phyloP scores from a whole-genome alignment of 768 basidiomycete genomes.

The Hydnum rufescens region DNA sequence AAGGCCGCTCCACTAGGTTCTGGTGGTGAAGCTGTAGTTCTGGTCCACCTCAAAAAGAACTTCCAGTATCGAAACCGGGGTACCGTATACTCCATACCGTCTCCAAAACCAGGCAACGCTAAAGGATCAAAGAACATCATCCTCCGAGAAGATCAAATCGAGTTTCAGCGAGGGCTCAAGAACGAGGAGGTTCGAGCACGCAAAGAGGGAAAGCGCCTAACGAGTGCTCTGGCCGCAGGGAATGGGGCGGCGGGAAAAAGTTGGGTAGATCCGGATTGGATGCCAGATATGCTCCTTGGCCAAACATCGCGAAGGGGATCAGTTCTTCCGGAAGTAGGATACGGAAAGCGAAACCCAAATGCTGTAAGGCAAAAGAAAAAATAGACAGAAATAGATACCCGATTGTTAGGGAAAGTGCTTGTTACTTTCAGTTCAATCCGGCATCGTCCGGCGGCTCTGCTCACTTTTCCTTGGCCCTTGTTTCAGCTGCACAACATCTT shows the following conservation, averaged over 20 bases:
- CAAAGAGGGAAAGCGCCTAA: conserved; percentile 59
- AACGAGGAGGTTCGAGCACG: conserved; percentile 48
- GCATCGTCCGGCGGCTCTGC: not conserved
- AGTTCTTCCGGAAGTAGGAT: conserved; percentile 64
- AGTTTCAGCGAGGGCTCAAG: conserved; percentile 70
- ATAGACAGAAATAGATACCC: conserved; percentile 1
- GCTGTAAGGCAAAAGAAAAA: conserved; percentile 35
- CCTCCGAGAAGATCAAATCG: conserved; percentile 78
- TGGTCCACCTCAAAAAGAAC: conserved; percentile 86
- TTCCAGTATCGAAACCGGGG: conserved; percentile 88
- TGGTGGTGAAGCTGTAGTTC: conserved; percentile 40
- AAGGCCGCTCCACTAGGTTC: conserved; percentile 30
- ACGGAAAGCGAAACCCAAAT: conserved; percentile 82
- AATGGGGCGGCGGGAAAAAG: conserved; percentile 24
- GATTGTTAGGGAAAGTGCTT: no score
- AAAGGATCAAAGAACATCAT: conserved; percentile 58
- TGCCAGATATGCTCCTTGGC: conserved; percentile 56
- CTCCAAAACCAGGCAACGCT: conserved; percentile 72
- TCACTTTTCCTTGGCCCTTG: not conserved
- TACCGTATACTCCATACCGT: conserved; percentile 80
- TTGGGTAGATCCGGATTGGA: conserved; percentile 95
- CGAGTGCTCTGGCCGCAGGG: conserved; percentile 30
- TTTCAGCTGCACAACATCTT: not conserved
- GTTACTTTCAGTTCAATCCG: not conserved
- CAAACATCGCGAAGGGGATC: conserved; percentile 34